These are phyloP conservation scores for Talaromyces sp. DNA, from an alignment of 2,329 filamentous ascomycete species.

Conservation along the genomic window DNA sequence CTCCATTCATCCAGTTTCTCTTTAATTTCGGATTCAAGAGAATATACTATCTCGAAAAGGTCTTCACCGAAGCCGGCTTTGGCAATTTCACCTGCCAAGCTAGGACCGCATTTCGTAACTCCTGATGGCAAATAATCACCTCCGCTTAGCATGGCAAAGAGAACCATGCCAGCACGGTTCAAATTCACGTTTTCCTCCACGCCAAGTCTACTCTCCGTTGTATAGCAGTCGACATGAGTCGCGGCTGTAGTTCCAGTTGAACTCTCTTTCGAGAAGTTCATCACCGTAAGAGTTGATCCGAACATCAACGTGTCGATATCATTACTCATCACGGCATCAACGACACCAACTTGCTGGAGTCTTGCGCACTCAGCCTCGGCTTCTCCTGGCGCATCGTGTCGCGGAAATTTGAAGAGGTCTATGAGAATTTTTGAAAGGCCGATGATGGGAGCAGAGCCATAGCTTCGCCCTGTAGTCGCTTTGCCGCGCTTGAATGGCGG, in stretches of 20 bases:
- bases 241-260: conserved; percentile 57
- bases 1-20: conserved; percentile 61
- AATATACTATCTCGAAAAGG: conserved; percentile 60
- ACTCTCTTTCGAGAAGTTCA: conserved; percentile 76
- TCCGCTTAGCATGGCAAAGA: conserved; percentile 90
- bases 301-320: conserved; percentile 99
- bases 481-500: conserved; percentile 87
- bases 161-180: conserved; percentile 82
- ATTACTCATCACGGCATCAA: conserved; percentile 91
- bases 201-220: conserved; percentile 56
- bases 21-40: conserved; percentile 23
- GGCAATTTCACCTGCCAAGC: conserved; percentile 84
- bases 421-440: conserved; percentile 79
- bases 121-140: conserved; percentile 91
- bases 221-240: conserved; percentile 82
- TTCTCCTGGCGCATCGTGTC: conserved; percentile 85
- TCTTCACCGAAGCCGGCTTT: conserved; percentile 77
- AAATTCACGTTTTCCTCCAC: conserved; percentile 40
- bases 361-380: conserved; percentile 94
- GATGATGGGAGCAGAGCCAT: conserved; percentile 61
- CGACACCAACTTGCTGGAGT: conserved; percentile 72
- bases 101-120: conserved; percentile 80
- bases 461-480: conserved; percentile 43
- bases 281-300: conserved; percentile 71
- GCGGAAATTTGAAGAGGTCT: conserved; percentile 75